Conservation (phyloP, 768 basidiomycete genomes). For the Hypsizygus marmoreus region DNA sequence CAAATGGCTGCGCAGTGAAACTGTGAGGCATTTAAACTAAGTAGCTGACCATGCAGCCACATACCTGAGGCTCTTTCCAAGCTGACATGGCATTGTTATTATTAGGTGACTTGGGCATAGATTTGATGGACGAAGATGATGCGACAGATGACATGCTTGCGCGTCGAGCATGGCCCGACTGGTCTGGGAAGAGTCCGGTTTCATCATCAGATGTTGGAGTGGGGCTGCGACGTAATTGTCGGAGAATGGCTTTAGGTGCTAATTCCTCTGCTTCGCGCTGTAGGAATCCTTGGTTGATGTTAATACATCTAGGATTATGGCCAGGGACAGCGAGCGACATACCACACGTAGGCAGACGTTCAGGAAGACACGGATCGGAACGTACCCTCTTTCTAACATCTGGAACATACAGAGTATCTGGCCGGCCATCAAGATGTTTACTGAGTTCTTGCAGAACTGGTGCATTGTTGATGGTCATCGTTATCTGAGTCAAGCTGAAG, state of each 20-base stretch:
- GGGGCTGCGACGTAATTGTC: conserved; percentile 51
- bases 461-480: conserved; percentile 59
- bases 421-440: conserved; percentile 22
- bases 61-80: conserved; percentile 63
- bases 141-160: conserved; percentile 22
- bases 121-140: conserved; percentile 19
- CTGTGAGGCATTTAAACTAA: background rate
- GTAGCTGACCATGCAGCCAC: conserved; percentile 10
- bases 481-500: no score
- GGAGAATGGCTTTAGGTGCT: conserved; percentile 59
- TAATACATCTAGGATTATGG: conserved; percentile 9
- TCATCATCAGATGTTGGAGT: conserved; percentile 34
- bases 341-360: conserved; percentile 70
- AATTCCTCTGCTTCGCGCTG: conserved; percentile 66
- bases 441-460: conserved; percentile 36
- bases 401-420: conserved; percentile 10
- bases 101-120: conserved; percentile 14
- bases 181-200: conserved; percentile 18
- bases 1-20: conserved; percentile 36
- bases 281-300: conserved; percentile 55
- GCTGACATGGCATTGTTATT: conserved; percentile 15
- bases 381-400: conserved; percentile 40
- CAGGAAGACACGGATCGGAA: conserved; percentile 62
- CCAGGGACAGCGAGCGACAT: conserved; percentile 24
- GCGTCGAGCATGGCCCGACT: conserved; percentile 16